These are phyloP conservation scores for Fonsecaea pedrosoi DNA, from an alignment of 2,329 filamentous ascomycete genomes.

Conservation along the genomic window DNA sequence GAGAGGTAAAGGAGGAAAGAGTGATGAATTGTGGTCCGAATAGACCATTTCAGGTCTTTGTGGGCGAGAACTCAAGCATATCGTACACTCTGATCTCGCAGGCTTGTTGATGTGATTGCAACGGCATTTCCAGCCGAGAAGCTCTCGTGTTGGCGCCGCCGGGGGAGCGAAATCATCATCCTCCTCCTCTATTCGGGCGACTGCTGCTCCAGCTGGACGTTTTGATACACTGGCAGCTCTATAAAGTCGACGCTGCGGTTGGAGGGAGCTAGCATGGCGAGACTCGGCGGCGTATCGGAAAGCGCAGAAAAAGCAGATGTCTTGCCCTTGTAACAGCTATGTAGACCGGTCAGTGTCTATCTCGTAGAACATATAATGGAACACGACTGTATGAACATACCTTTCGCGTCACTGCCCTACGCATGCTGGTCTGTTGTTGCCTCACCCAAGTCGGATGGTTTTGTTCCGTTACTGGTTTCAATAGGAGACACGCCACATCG, in stretches of 20 bases:
- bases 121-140: slow-evolving; percentile 31
- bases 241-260: slow-evolving; percentile 45
- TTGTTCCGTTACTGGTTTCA: background rate
- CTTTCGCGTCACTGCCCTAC: slow-evolving; percentile 29
- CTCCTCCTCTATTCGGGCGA: slow-evolving; percentile 36
- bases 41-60: slow-evolving; percentile 30
- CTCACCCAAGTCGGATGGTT: background rate
- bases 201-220: slow-evolving; percentile 43
- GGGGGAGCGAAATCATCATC: slow-evolving; percentile 35
- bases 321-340: slow-evolving; percentile 49
- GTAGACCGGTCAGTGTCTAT: slow-evolving; percentile 10
- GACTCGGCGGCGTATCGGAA: slow-evolving; percentile 40
- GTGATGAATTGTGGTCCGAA: slow-evolving; percentile 6
- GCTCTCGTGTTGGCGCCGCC: slow-evolving; percentile 18
- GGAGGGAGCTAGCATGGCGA: slow-evolving; percentile 36
- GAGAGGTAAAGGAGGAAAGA: slow-evolving; percentile 8
- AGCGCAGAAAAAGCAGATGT: slow-evolving; percentile 49
- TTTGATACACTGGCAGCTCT: slow-evolving; percentile 42
- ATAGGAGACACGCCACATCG: slow-evolving; percentile 11
- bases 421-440: slow-evolving; percentile 26
- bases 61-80: slow-evolving; percentile 42
- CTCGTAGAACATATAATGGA: background rate
- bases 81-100: slow-evolving; percentile 39
- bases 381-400: slow-evolving; percentile 9
- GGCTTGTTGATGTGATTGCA: slow-evolving; percentile 35